Conservation (phyloP, 2,329 filamentous ascomycete species). For the Fusarium anthophilum region DNA sequence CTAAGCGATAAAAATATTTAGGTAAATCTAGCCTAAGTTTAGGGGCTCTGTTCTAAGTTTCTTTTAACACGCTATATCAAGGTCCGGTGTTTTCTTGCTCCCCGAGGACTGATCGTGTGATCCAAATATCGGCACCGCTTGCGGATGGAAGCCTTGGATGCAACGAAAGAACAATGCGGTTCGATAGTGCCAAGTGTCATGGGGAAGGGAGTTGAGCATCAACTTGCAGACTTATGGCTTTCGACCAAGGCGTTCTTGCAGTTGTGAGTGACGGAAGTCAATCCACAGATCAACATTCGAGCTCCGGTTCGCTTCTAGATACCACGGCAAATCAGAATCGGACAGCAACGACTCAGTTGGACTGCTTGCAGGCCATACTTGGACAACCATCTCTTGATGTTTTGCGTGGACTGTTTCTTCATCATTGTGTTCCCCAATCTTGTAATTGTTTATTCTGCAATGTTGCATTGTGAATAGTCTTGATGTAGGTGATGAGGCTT, state of each 20-base stretch:
- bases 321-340: neutral
- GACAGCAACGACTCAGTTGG: neutral
- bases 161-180: neutral
- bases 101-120: conserved; percentile 24
- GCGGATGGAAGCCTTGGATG: neutral
- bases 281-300: neutral
- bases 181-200: neutral
- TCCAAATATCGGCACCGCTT: neutral
- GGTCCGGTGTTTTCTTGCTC: no score
- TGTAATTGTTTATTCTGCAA: neutral
- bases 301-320: neutral
- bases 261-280: neutral
- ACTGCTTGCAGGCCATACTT: neutral
- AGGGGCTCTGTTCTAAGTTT: no score
- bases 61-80: no score
- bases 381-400: neutral
- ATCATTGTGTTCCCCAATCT: no score
- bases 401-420: neutral
- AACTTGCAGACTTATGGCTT: neutral
- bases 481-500: neutral
- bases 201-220: neutral
- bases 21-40: no score
- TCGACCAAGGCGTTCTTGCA: neutral
- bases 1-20: no score
- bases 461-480: neutral